Conservation (phyloP, 2,329 filamentous ascomycete genomes). For the Blumeriella jaapii region DNA sequence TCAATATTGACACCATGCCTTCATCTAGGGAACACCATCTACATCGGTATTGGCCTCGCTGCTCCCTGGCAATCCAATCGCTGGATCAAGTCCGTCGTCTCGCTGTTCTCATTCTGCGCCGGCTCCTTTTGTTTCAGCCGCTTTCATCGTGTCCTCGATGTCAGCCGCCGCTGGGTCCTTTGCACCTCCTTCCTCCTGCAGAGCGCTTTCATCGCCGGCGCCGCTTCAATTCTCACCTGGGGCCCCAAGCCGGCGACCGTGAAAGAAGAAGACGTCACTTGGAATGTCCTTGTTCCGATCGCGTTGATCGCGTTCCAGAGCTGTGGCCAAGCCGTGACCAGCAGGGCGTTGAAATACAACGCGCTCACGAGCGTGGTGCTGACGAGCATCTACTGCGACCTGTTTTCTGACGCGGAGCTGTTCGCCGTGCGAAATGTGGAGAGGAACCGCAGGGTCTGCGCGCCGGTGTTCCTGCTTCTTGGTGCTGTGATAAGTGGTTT, state of each 20-base stretch:
- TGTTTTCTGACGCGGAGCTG: constrained; percentile 54
- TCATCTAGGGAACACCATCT: constrained; percentile 58
- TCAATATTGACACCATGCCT: constrained; percentile 1
- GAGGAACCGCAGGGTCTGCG: constrained; percentile 37
- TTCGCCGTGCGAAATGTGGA: constrained; percentile 35
- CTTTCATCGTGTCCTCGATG: constrained; percentile 53
- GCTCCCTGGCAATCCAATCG: constrained; percentile 42
- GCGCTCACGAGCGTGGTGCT: constrained; percentile 64
- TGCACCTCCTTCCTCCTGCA: constrained; percentile 46
- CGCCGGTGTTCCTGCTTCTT: constrained; percentile 37
- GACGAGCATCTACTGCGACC: constrained; percentile 68
- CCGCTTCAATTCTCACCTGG: constrained; percentile 42
- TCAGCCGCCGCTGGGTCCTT: constrained; percentile 53
- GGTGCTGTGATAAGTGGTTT: constrained; percentile 42
- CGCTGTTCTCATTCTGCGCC: constrained; percentile 57
- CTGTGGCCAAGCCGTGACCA: constrained; percentile 62
- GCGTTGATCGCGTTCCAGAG: constrained; percentile 63
- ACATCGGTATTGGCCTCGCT: constrained; percentile 62
- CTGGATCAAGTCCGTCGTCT: constrained; percentile 62
- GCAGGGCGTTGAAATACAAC: constrained; percentile 54
- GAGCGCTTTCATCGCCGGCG: constrained; percentile 36
- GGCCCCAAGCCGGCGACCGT: constrained; percentile 31
- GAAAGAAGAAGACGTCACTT: constrained; percentile 36
- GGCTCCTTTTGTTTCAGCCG: constrained; percentile 61
- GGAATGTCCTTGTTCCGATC: constrained; percentile 54